Evolutionary conservation across 2,329 filamentous ascomycete genomes (phyloP).

Genomic region (Trichoderma atrobrunneum): DNA sequence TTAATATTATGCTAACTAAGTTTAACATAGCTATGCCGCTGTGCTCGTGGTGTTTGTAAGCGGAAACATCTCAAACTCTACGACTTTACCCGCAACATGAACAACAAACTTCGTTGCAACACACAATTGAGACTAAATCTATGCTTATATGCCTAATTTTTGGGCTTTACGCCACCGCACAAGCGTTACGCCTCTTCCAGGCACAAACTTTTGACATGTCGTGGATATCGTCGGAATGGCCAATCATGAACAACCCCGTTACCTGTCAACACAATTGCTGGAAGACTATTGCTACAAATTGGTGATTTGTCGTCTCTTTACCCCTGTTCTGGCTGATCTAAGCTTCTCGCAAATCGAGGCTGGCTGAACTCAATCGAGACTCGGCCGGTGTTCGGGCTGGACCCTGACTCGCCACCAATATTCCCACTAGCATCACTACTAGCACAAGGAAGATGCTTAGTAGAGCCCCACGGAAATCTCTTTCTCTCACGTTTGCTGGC

Average conservation of each 20-base stretch:
- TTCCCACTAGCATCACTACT: not conserved
- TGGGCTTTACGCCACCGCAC: not conserved
- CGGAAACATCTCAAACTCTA: not conserved
- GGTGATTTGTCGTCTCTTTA: not conserved
- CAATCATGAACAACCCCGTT: not conserved
- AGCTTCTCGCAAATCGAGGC: not conserved
- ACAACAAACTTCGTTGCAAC: not conserved
- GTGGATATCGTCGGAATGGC: not conserved
- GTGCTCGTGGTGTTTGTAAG: not conserved
- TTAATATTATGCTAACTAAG: not conserved
- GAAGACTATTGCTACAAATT: not conserved
- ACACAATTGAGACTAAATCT: not conserved
- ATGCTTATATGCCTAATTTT: not conserved
- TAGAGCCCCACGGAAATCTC: not conserved
- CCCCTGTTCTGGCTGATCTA: not conserved
- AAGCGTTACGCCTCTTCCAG: not conserved
- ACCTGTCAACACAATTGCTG: not conserved
- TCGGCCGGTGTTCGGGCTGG: not conserved
- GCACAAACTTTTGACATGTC: not conserved
- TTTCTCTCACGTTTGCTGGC: not conserved
- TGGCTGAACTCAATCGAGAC: not conserved
- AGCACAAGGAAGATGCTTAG: not conserved
- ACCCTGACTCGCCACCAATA: not conserved
- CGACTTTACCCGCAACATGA: not conserved
- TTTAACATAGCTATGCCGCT: not conserved